Base-by-base conservation (phyloP, 164 flowering plant genomes). In the Malania oleifera region DNA sequence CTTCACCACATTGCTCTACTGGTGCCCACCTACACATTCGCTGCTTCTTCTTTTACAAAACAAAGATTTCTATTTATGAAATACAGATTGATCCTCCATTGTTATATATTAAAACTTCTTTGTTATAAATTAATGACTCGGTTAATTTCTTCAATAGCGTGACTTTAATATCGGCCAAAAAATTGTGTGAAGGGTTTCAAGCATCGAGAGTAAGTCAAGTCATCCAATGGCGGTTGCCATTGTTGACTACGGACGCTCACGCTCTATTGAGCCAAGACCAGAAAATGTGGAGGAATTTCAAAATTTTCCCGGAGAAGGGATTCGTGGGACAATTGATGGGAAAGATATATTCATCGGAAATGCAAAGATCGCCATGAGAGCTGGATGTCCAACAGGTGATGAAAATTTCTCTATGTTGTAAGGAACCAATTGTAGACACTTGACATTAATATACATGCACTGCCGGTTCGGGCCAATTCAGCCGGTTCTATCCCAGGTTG, bases 141-240 rank as follows among this genome's bases (percentile, higher is more conserved):
- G n/a, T n/a, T n/a, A n/a, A n/a, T n/a, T n/a, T n/a, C n/a, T n/a
- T n/a, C n/a, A n/a, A n/a, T n/a, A n/a, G n/a, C n/a, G n/a, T n/a
- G n/a, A n/a, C n/a, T n/a, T n/a, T 29, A 60, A 26, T 45, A 39
- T 10, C n/a, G 1, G 14, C 18, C 24, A 13, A 51, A 13, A 51
- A 43, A 17, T 38, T 61, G 68, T 61, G 68, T 51, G 50, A 63
- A 93, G 99, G 99, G 86, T 88, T 35, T 75, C 99, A 41, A 93
- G 99, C 79, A 80, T 90, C 9, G 99, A 93, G 76, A 81, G 95
- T 56, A 93, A 88, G 70, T 90, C 99, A 10, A 82, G 95, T 66
- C 99, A 93, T 73, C 96, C 97, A 62, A 78, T 93, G 85, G 96
- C 97, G 14, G 78, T 69, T 15, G 89, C 97, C 10, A 76, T 93